Conservation (phyloP, 2,329 filamentous ascomycete genomes). For the Ceratocystis cubensis region DNA sequence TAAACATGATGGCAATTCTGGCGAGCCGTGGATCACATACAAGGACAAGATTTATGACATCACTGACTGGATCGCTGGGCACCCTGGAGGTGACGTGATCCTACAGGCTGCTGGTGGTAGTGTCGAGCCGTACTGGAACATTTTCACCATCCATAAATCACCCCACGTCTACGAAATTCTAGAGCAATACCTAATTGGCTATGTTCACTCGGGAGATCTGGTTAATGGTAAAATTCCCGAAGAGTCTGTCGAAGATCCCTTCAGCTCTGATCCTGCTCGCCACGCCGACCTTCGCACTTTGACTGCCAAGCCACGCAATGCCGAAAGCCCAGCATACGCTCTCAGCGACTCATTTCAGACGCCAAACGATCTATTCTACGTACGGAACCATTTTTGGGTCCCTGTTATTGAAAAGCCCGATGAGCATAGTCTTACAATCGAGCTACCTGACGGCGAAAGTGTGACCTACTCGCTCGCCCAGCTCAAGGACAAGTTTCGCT, state of each 20-base stretch:
- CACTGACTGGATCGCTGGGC: conserved; percentile 52
- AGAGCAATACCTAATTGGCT: conserved; percentile 51
- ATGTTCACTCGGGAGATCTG: conserved; percentile 46
- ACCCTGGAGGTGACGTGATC: conserved; percentile 57
- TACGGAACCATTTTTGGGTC: conserved; percentile 54
- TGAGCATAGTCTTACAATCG: conserved; percentile 39
- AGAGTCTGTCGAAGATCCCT: conserved; percentile 48
- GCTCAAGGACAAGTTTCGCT: conserved; percentile 39
- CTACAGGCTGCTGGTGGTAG: conserved; percentile 51
- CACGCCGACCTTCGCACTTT: conserved; percentile 40
- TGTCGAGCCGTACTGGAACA: conserved; percentile 57
- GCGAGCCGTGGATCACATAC: conserved; percentile 50
- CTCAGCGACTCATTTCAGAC: conserved; percentile 42
- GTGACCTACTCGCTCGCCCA: conserved; percentile 43
- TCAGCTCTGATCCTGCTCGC: conserved; percentile 40
- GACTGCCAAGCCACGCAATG: conserved; percentile 47
- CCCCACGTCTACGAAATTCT: conserved; percentile 53
- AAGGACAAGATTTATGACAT: conserved; percentile 57
- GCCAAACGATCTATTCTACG: conserved; percentile 44
- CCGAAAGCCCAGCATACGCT: conserved; percentile 42
- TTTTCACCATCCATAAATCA: conserved; percentile 56
- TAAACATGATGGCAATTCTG: conserved; percentile 40
- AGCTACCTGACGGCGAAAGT: conserved; percentile 42
- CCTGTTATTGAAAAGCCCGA: conserved; percentile 33
- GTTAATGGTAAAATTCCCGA: conserved; percentile 42